A percentile compares a stretch with the other conserved stretches of the same genome.
Conservation (phyloP, 1,139 yeast genomes). For the Yamadazyma dushanensis region DNA sequence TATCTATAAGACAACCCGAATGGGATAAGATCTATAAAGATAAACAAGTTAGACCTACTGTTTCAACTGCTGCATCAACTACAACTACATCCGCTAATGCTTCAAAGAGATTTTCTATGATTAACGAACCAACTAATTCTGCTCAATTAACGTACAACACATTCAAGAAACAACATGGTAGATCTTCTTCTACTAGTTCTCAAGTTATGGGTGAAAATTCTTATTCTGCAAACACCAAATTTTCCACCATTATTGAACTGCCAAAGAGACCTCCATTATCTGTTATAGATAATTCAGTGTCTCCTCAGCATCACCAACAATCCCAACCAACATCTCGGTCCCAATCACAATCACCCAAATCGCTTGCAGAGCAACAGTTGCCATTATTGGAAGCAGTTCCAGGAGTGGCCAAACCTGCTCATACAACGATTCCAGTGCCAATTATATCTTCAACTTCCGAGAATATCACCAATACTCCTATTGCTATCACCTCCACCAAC, state of each 20-base stretch:
- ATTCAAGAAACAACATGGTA: conserved; percentile 23
- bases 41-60: conserved; percentile 17
- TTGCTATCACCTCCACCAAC: not conserved
- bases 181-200: conserved; percentile 39
- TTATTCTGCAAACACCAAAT: conserved; percentile 4
- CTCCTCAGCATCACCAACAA: conserved; percentile 10
- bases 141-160: conserved; percentile 21
- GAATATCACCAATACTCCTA: conserved; percentile 1
- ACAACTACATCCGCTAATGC: conserved; percentile 10
- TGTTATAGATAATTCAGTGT: conserved; percentile 14
- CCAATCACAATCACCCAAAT: conserved; percentile 8
- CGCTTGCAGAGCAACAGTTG: conserved; percentile 5
- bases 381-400: conserved; percentile 9
- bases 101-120: conserved; percentile 47
- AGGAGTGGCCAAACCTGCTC: conserved; percentile 5
- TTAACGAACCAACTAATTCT: conserved; percentile 43
- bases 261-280: conserved; percentile 28
- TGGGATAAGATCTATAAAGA: conserved; percentile 70
- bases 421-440: conserved; percentile 13
- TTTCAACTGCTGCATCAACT: conserved; percentile 14
- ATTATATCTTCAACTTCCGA: conserved; percentile 4
- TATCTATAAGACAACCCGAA: conserved; percentile 82
- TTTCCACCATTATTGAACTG: conserved; percentile 47
- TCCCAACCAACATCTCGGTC: not conserved
- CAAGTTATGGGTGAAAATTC: conserved; percentile 6